Evolutionary conservation across 805 yeast genomes (phyloP).

Genomic region (Clavispora santaluciae): DNA sequence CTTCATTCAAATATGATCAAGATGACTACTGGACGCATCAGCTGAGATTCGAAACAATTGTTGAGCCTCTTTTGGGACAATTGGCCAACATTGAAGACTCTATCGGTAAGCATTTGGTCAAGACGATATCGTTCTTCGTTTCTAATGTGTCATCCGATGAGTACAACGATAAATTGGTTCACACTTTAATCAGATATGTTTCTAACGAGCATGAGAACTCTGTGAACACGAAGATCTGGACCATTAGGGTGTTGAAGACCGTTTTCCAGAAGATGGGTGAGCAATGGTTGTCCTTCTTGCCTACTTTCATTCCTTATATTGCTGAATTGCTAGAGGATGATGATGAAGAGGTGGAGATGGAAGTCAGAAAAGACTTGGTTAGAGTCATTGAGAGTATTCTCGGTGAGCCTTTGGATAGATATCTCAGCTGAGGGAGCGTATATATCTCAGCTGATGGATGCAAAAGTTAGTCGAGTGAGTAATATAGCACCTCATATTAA

Average conservation of each 20-base stretch:
- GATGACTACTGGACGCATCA: slow-evolving; percentile 94
- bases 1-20: slow-evolving; percentile 83
- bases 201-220: slow-evolving; percentile 45
- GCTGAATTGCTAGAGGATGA: slow-evolving; percentile 96
- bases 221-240: slow-evolving; percentile 74
- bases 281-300: slow-evolving; percentile 85
- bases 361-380: slow-evolving; percentile 85
- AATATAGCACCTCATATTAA: too few species aligned
- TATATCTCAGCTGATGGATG: too few species aligned
- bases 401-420: slow-evolving; percentile 92
- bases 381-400: slow-evolving; percentile 86
- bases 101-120: slow-evolving; percentile 77
- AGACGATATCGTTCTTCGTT: slow-evolving; percentile 72
- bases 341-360: slow-evolving; percentile 86
- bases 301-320: slow-evolving; percentile 91
- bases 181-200: slow-evolving; percentile 31
- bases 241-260: slow-evolving; percentile 70
- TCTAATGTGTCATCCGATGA: slow-evolving; percentile 61
- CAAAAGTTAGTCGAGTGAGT: neutral
- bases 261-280: slow-evolving; percentile 92
- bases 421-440: slow-evolving; percentile 40
- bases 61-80: slow-evolving; percentile 61
- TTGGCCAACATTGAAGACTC: slow-evolving; percentile 62
- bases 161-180: slow-evolving; percentile 61
- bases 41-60: slow-evolving; percentile 72